Evolutionary conservation across 164 flowering plant genomes (phyloP), one percentile per base, ranked within the genome.

Genomic region (Tetracentron sinense): DNA sequence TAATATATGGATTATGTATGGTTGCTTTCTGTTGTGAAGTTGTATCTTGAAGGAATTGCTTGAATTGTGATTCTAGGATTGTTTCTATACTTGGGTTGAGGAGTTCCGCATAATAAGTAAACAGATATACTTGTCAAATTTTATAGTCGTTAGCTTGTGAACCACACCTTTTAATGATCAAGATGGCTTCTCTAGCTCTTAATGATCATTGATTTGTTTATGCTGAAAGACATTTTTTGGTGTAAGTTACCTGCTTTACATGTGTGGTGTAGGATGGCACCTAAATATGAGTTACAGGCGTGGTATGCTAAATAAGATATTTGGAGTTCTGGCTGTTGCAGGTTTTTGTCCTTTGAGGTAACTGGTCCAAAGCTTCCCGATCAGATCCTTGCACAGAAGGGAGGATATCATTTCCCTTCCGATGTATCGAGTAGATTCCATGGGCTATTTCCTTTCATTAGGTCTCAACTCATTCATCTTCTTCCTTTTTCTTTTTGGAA

Each of bases 311-410:
- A 69, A 72, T 82, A 76, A 74, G 77, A 70, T 56, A 64, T 78
- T 68, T 77, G 85, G 78, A 76, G 79, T 78, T 79, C 69, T 80
- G 74, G 85, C 75, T 74, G 73, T 77, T 82, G 79, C 81, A 73
- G 79, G 74, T 76, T 80, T 81, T 81, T 75, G 69, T 63, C 44
- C 46, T 68, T 82, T 77, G 80, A 82, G 85, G 86, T 84, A 77
- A 85, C 83, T 71, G 77, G 68, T 81, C 65, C 72, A 64, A 72
- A 61, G 68, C 74, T 70, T 79, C 73, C 42, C 55, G 67, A 71
- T 71, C 70, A 69, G 74, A 74, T 71, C 67, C 57, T 62, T 67
- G 53, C 51, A 2, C 26, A 59, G 60, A 42, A 65, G 73, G 66
- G 72, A 56, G 29, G 42, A 21, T 47, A 22, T n/a, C 15, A 47